Base-by-base conservation (phyloP, 768 basidiomycete genomes). In the Termitomyces sp. region DNA sequence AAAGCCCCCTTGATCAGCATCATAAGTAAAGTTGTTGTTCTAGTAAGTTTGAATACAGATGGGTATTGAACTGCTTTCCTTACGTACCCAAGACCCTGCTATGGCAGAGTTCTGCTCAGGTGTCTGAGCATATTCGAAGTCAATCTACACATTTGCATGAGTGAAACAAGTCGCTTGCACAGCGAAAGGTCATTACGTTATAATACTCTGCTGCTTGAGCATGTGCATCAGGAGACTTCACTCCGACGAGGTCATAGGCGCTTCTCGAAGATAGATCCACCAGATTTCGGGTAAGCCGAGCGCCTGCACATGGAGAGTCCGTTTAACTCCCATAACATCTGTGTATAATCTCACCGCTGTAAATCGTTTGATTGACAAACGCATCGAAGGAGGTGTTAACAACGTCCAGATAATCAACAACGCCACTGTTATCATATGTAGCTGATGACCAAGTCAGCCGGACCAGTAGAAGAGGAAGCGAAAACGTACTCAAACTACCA, bases 51-150 rank as follows among this genome's bases (percentile, higher is more conserved):
- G 15, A 10, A n/a, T 16, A 16, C 9, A 26, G 16, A 20, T 51
- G 16, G 0, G 34, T 37, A 15, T 26, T 26, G 22, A 12, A 41
- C 3, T 18, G 28, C 12, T 26, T 4, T 1, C 45, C 10, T 12
- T 24, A 51, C 72, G 51, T 68, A 85, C 86, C 85, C 83, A 83
- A 22, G 84, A 76, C 5, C 83, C 78, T n/a, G 84, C 83, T 22
- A 87, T 71, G 74, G 80, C 81, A 0, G 85, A 87, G 0, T 80
- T 82, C 65, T 85, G 77, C 33, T 85, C 84, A 1, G 86, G 86
- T 3, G 81, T 76, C 64, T 87, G 78, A 39, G 75, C 80, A 63
- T 80, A 84, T 61, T 85, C 82, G 72, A 73, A 76, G 63, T 77
- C 76, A 56, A 74, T 76, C 57, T 77, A 58, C 13, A 31, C 33